phyloP scores from a whole-genome alignment of 176 grass and related monocot species.

The Aegilops umbellulata region DNA sequence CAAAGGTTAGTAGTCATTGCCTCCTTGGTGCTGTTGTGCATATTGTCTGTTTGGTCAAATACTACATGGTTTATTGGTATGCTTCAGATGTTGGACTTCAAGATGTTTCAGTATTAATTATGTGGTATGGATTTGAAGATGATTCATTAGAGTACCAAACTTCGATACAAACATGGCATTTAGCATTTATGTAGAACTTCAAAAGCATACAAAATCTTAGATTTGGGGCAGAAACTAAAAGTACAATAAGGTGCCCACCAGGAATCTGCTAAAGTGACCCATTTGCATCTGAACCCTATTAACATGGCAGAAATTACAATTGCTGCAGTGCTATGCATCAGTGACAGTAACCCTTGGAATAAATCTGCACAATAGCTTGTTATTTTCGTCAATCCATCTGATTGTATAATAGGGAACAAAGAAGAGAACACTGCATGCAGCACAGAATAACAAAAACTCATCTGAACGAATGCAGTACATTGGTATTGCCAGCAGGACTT shows the following conservation, averaged over 20 bases:
- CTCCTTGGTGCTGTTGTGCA: not conserved
- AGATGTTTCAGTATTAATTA: not conserved
- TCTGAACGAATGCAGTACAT: not conserved
- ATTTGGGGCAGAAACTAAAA: not conserved
- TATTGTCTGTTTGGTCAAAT: constrained; percentile 3
- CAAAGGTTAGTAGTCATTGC: constrained; percentile 63
- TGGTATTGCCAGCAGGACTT: not conserved
- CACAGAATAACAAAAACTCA: too few species aligned
- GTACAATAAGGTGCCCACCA: not conserved
- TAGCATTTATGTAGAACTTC: too few species aligned
- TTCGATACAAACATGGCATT: not conserved
- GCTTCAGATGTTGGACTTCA: constrained; percentile 13
- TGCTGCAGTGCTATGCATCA: not conserved
- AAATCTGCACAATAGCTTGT: constrained; percentile 1
- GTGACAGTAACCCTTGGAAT: not conserved
- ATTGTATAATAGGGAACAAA: not conserved
- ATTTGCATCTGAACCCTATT: not conserved
- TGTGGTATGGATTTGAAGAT: not conserved
- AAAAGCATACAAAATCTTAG: too few species aligned
- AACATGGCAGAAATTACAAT: not conserved
- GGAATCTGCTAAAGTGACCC: not conserved
- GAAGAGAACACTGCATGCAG: not conserved
- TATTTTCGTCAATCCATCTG: not conserved
- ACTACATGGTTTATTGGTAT: not conserved
- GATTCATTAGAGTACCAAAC: constrained; percentile 1